Percentiles rank a stretch among this genome's conserved stretches.
Evolutionary conservation across 768 basidiomycete species (phyloP).

Genomic region (Daedaleopsis nitida): DNA sequence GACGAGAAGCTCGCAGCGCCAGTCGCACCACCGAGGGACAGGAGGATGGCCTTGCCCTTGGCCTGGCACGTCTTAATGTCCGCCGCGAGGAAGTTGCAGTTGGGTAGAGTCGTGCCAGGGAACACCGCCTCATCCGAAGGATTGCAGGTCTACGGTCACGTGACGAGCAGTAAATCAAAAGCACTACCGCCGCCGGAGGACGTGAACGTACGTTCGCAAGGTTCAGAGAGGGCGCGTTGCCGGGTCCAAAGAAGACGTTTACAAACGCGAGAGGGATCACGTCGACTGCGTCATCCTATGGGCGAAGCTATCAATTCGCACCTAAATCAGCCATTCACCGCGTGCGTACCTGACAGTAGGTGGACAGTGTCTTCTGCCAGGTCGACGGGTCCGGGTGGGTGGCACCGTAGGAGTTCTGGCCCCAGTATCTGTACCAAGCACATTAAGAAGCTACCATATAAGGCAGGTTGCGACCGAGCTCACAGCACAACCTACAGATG

Average conservation of each 20-base stretch:
- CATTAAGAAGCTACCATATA: not conserved
- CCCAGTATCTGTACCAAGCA: constrained; percentile 44
- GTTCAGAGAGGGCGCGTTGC: constrained; percentile 59
- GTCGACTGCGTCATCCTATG: constrained; percentile 57
- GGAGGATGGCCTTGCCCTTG: constrained; percentile 40
- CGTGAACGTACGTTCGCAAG: constrained; percentile 50
- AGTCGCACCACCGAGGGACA: constrained; percentile 46
- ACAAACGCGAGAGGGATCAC: constrained; percentile 65
- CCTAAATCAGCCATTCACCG: not conserved
- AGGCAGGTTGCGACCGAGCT: constrained; percentile 1
- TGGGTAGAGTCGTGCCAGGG: constrained; percentile 59
- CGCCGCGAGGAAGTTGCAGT: constrained; percentile 60
- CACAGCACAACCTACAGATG: constrained; percentile 37
- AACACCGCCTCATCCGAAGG: constrained; percentile 56
- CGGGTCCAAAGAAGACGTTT: constrained; percentile 58
- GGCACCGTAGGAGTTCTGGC: constrained; percentile 63
- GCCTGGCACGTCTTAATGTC: constrained; percentile 67
- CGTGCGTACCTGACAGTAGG: constrained; percentile 51
- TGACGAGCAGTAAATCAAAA: not conserved
- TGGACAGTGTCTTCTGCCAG: constrained; percentile 52
- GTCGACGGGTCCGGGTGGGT: constrained; percentile 43
- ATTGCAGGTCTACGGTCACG: constrained; percentile 60
- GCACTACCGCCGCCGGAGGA: no score
- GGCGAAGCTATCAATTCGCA: not conserved
- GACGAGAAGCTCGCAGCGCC: constrained; percentile 63